Percentiles rank a stretch among this genome's conserved stretches.
phyloP scores from a whole-genome alignment of 2,329 filamentous ascomycete genomes.

The Aureobasidium sp. region DNA sequence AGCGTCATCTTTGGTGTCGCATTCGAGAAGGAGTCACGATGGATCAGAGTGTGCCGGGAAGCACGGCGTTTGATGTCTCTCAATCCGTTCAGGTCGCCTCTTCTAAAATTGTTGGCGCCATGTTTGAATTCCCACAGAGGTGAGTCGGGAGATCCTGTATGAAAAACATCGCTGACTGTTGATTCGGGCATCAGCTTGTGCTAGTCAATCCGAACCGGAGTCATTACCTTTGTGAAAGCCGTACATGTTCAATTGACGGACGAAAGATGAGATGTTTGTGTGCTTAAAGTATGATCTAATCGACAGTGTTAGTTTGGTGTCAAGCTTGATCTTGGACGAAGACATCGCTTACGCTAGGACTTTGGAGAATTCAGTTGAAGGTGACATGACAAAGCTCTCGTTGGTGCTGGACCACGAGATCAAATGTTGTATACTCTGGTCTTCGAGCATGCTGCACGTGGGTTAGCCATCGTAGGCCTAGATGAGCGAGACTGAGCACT shows the following conservation, averaged over 20 bases:
- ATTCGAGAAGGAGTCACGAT: conserved; percentile 75
- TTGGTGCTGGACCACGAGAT: conserved; percentile 93
- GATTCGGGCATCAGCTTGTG: conserved; percentile 14
- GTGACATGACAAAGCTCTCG: conserved; percentile 98
- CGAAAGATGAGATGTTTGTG: conserved; percentile 97
- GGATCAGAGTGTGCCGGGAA: conserved; percentile 85
- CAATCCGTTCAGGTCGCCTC: conserved; percentile 82
- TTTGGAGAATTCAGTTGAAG: conserved; percentile 95
- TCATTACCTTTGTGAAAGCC: conserved; percentile 91
- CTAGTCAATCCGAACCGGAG: background rate
- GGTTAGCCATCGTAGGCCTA: conserved; percentile 25
- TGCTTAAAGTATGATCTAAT: conserved; percentile 96
- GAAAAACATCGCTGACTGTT: conserved; percentile 93
- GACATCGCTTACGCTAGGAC: conserved; percentile 73
- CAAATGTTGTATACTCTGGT: conserved; percentile 83
- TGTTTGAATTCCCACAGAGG: conserved; percentile 99
- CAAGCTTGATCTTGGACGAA: conserved; percentile 15
- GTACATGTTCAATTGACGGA: conserved; percentile 98
- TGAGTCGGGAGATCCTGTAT: conserved; percentile 86
- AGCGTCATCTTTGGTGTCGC: conserved; percentile 52
- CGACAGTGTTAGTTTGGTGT: conserved; percentile 19
- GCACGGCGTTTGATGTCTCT: conserved; percentile 94
- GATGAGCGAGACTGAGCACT: conserved; percentile 30
- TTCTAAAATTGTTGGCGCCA: conserved; percentile 93
- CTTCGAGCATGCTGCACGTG: conserved; percentile 79